phyloP scores from a whole-genome alignment of 768 basidiomycete species.

The Collybiopsis confluens region DNA sequence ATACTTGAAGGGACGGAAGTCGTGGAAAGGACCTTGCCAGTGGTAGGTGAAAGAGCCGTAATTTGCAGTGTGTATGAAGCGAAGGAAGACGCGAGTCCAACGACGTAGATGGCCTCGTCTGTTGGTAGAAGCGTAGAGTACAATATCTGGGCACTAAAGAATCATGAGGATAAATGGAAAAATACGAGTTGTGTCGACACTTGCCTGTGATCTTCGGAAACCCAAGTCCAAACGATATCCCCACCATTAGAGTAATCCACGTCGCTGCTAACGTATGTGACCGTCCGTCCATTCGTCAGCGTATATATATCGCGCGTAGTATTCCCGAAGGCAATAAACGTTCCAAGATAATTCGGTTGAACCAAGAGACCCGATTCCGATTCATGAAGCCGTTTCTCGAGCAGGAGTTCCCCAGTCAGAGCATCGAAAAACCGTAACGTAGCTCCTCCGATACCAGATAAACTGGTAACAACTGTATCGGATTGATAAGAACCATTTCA shows the following conservation, averaged over 20 bases:
- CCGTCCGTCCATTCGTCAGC: constrained; percentile 56
- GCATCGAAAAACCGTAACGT: constrained; percentile 66
- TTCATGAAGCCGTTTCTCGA: constrained; percentile 61
- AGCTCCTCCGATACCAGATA: constrained; percentile 74
- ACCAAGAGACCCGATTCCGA: constrained; percentile 37
- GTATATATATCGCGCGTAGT: constrained; percentile 33
- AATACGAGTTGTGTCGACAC: constrained; percentile 17
- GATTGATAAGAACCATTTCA: background rate
- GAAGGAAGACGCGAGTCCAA: constrained; percentile 49
- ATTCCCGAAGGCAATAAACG: constrained; percentile 39
- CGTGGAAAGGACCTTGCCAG: constrained; percentile 46
- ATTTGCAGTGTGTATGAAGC: constrained; percentile 64
- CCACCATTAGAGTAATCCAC: constrained; percentile 32
- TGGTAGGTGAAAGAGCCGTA: constrained; percentile 50
- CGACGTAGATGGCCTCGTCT: constrained; percentile 47
- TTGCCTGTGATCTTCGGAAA: constrained; percentile 63
- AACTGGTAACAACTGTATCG: constrained; percentile 54
- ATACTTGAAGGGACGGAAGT: constrained; percentile 52
- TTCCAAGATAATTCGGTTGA: constrained; percentile 54
- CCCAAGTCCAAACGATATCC: constrained; percentile 65
- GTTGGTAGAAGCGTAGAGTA: constrained; percentile 61
- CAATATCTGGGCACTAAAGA: constrained; percentile 54
- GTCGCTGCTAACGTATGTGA: constrained; percentile 38
- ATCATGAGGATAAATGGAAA: background rate
- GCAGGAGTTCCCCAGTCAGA: constrained; percentile 55